A percentile compares a stretch with the other conserved stretches of the same genome.
These are phyloP conservation scores for Sporothrix sp. DNA, from an alignment of 2,329 filamentous ascomycete species.

Conservation along the genomic window DNA sequence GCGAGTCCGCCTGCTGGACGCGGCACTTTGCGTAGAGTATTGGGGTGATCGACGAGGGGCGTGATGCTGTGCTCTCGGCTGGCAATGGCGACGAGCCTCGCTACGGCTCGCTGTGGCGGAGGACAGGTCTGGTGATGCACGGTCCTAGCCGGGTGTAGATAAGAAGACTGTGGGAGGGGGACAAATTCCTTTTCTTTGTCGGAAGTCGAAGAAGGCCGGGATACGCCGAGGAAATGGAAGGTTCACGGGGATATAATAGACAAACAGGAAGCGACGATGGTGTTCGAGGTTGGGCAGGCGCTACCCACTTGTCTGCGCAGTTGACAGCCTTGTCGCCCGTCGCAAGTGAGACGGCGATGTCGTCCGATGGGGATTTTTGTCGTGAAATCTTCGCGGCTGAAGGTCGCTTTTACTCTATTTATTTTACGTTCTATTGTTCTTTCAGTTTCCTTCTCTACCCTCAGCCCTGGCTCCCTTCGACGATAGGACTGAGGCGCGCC, in stretches of 20 bases:
- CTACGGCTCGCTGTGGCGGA: too few relatives aligned
- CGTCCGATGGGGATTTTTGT: too few relatives aligned
- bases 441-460: too few relatives aligned
- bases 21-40: not conserved
- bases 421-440: too few relatives aligned
- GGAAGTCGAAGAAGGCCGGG: too few relatives aligned
- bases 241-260: too few relatives aligned
- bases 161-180: not conserved
- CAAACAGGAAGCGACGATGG: not conserved
- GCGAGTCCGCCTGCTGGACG: too few relatives aligned
- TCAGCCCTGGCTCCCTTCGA: too few relatives aligned
- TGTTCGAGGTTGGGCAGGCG: not conserved
- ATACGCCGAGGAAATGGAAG: too few relatives aligned
- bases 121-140: not conserved
- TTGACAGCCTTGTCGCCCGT: conserved; percentile 4
- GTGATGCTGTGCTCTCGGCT: conserved; percentile 2
- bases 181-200: too few relatives aligned
- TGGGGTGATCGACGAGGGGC: not conserved
- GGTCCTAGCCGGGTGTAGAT: not conserved
- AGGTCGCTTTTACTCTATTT: not conserved
- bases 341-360: not conserved
- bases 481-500: not conserved
- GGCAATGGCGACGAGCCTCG: too few relatives aligned
- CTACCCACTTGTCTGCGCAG: conserved; percentile 4
- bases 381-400: too few relatives aligned